phyloP scores from a whole-genome alignment of 345 rosid genomes.

The Balakata baccata region DNA sequence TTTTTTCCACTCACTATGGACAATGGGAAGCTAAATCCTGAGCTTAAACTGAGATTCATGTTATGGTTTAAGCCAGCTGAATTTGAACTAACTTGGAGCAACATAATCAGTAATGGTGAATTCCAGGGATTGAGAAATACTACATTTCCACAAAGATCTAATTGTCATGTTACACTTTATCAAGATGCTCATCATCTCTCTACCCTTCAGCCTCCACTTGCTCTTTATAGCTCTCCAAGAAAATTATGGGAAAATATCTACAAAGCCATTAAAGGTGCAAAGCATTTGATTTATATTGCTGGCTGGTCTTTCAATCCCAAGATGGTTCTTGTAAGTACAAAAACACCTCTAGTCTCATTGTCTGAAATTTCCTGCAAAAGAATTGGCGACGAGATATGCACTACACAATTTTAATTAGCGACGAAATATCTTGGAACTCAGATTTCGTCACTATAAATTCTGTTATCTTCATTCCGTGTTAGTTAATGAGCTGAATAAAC shows the following conservation, averaged over 20 bases:
- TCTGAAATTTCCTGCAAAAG: too few species aligned
- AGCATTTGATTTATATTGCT: constrained; percentile 70
- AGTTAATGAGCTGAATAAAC: background rate
- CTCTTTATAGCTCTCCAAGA: constrained; percentile 39
- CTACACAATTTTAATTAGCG: too few species aligned
- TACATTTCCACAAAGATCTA: constrained; percentile 68
- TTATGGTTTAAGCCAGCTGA: constrained; percentile 84
- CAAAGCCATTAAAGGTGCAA: constrained; percentile 72
- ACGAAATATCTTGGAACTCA: too few species aligned
- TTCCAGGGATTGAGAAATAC: constrained; percentile 64
- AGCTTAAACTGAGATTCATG: constrained; percentile 56
- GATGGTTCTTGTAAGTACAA: constrained; percentile 52
- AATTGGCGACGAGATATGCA: too few species aligned
- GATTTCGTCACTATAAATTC: too few species aligned
- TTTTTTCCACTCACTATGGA: constrained; percentile 53
- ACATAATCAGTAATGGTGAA: constrained; percentile 33
- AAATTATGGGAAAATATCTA: constrained; percentile 82
- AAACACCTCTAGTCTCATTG: too few species aligned
- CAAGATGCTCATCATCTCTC: constrained; percentile 71
- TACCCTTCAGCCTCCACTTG: constrained; percentile 51
- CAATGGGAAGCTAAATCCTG: constrained; percentile 45
- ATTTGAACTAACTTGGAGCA: constrained; percentile 56
- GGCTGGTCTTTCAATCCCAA: constrained; percentile 92
- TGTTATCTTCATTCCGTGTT: background rate
- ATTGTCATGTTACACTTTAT: constrained; percentile 63